Evolutionary conservation across 2,329 filamentous ascomycete genomes (phyloP).

Genomic region (Monilinia fructigena): DNA sequence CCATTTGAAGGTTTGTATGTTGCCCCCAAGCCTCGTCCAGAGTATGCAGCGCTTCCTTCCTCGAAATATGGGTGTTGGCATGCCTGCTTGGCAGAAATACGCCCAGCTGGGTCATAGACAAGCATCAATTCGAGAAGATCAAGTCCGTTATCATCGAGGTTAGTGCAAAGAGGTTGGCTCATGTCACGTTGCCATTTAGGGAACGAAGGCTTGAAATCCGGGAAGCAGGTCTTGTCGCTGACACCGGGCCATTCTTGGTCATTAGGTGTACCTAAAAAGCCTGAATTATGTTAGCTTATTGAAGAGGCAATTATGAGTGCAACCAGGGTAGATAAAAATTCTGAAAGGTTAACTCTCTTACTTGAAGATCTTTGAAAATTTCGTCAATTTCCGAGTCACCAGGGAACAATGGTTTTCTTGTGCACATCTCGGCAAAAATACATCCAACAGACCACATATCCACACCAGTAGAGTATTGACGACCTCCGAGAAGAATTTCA

Average conservation of each 20-base stretch:
- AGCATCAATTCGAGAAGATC: constrained; percentile 70
- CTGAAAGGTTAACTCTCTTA: constrained; percentile 43
- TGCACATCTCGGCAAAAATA: constrained; percentile 97
- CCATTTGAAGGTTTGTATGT: constrained; percentile 36
- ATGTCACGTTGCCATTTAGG: constrained; percentile 83
- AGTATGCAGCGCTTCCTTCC: constrained; percentile 40
- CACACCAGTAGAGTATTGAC: constrained; percentile 90
- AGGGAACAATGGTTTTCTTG: constrained; percentile 86
- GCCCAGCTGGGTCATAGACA: constrained; percentile 81
- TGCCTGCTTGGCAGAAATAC: constrained; percentile 86
- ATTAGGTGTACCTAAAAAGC: constrained; percentile 76
- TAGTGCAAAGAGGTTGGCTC: constrained; percentile 63
- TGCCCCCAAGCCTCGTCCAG: constrained; percentile 38
- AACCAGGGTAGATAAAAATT: neutral
- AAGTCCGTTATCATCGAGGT: constrained; percentile 69
- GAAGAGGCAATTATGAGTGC: neutral
- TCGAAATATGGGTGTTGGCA: constrained; percentile 81
- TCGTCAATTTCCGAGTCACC: constrained; percentile 92
- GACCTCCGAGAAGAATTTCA: constrained; percentile 84
- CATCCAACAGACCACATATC: constrained; percentile 96
- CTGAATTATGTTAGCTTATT: constrained; percentile 44
- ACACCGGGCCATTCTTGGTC: constrained; percentile 86
- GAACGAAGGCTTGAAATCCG: constrained; percentile 89
- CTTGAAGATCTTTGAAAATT: constrained; percentile 95
- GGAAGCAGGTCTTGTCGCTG: constrained; percentile 68